phyloP scores from a whole-genome alignment of 179 eudicot genomes.

The Corrigiola litoralis region DNA sequence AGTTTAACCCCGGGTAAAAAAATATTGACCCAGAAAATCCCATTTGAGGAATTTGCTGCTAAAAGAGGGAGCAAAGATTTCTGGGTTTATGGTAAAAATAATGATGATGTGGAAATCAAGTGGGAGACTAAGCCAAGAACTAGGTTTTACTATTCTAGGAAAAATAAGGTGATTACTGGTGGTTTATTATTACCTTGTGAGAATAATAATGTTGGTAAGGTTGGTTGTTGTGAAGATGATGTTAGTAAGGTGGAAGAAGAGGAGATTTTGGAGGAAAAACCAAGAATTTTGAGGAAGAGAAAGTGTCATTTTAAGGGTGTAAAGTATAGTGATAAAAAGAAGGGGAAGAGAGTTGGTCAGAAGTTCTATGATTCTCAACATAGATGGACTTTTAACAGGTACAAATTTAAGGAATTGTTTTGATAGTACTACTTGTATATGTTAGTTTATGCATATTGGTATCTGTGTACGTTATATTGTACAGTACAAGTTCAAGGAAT shows the following conservation, averaged over 20 bases:
- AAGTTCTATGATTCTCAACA: conserved; percentile 37
- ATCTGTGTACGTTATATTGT: no score
- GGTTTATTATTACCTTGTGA: neutral
- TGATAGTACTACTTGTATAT: neutral
- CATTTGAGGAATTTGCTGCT: conserved; percentile 43
- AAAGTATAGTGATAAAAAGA: conserved; percentile 20
- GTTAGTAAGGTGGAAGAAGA: conserved; percentile 15
- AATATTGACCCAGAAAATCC: conserved; percentile 43
- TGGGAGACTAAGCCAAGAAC: conserved; percentile 13
- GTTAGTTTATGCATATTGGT: neutral
- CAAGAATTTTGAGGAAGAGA: conserved; percentile 20
- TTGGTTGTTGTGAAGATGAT: conserved; percentile 22
- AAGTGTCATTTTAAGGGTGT: conserved; percentile 29
- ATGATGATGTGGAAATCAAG: neutral
- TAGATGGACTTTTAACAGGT: conserved; percentile 85
- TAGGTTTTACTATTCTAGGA: neutral
- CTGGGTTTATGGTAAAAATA: conserved; percentile 39
- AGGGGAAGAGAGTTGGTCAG: conserved; percentile 20
- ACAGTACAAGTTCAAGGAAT: no score
- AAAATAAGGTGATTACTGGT: conserved; percentile 2
- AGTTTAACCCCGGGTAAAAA: conserved; percentile 39
- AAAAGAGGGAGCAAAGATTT: conserved; percentile 44
- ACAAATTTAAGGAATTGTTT: neutral
- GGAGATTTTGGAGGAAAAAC: neutral
- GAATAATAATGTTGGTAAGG: neutral